These are phyloP conservation scores for Camillea tinctor DNA, from an alignment of 2,329 filamentous ascomycete species.

Conservation along the genomic window DNA sequence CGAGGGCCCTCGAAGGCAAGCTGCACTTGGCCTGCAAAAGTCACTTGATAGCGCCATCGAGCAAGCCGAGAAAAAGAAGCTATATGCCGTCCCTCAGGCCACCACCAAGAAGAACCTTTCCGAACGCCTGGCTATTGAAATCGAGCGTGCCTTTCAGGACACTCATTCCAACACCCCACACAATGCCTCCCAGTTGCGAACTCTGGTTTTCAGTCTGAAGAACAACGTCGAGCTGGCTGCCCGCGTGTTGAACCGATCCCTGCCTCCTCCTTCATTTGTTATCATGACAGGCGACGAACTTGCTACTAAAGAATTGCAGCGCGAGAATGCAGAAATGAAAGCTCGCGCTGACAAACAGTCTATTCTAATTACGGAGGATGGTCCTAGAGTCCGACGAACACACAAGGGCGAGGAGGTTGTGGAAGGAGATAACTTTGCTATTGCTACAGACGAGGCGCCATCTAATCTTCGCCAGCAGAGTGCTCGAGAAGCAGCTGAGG, in stretches of 20 bases:
- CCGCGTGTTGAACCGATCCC: constrained; percentile 68
- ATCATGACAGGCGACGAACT: constrained; percentile 88
- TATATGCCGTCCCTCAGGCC: constrained; percentile 62
- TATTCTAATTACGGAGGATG: constrained; percentile 73
- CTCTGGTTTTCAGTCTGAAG: constrained; percentile 84
- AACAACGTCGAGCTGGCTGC: constrained; percentile 77
- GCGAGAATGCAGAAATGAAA: constrained; percentile 72
- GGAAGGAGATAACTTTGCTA: constrained; percentile 63
- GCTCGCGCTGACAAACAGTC: constrained; percentile 79
- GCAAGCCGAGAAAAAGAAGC: constrained; percentile 63
- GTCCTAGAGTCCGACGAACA: constrained; percentile 79
- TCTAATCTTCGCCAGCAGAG: constrained; percentile 37
- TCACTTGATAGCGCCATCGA: constrained; percentile 65
- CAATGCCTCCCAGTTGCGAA: constrained; percentile 65
- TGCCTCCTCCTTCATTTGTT: constrained; percentile 76
- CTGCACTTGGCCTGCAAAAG: constrained; percentile 69
- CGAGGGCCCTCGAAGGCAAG: constrained; percentile 62
- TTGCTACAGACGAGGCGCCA: constrained; percentile 37
- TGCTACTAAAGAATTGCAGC: constrained; percentile 85
- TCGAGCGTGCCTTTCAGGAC: constrained; percentile 70
- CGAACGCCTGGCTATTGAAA: constrained; percentile 70
- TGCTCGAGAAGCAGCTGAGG: constrained; percentile 29
- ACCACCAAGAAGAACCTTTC: constrained; percentile 63
- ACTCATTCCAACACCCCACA: constrained; percentile 52
- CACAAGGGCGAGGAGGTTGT: constrained; percentile 95